Evolutionary conservation across 768 basidiomycete species (phyloP).

Genomic region (Tylopilus rubrobrunneus): DNA sequence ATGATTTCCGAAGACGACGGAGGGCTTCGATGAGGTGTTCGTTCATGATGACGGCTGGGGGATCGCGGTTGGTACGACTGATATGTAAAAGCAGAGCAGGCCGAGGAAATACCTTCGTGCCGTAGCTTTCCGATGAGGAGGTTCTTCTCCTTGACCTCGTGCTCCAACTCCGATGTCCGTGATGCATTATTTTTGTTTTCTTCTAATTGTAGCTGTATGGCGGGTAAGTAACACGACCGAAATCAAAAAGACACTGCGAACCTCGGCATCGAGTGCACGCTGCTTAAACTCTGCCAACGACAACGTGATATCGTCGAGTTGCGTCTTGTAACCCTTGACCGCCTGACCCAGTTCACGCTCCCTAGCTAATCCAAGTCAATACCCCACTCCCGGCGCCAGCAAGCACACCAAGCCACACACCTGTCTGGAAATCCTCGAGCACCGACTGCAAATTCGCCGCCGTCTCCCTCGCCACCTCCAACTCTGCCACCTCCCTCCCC

Average conservation of each 20-base stretch:
- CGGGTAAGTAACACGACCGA: conserved; percentile 2
- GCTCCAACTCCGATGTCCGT: conserved; percentile 70
- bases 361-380: conserved; percentile 53
- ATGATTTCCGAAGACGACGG: conserved; percentile 84
- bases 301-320: conserved; percentile 63
- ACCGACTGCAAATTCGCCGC: conserved; percentile 86
- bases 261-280: conserved; percentile 85
- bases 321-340: conserved; percentile 76
- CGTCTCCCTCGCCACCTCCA: conserved; percentile 70
- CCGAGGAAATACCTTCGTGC: conserved; percentile 74
- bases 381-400: neutral
- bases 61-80: neutral
- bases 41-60: conserved; percentile 87
- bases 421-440: conserved; percentile 90
- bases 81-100: conserved; percentile 2
- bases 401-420: conserved; percentile 42
- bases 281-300: conserved; percentile 89
- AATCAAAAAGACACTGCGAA: conserved; percentile 28
- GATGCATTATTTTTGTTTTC: conserved; percentile 65
- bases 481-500: conserved; percentile 49
- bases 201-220: conserved; percentile 62
- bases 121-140: conserved; percentile 92
- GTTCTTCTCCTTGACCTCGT: conserved; percentile 93
- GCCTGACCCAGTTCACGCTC: conserved; percentile 87
- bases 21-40: conserved; percentile 97